Evolutionary conservation across 164 flowering plant species (phyloP).

Genomic region (Warburgia ugandensis): DNA sequence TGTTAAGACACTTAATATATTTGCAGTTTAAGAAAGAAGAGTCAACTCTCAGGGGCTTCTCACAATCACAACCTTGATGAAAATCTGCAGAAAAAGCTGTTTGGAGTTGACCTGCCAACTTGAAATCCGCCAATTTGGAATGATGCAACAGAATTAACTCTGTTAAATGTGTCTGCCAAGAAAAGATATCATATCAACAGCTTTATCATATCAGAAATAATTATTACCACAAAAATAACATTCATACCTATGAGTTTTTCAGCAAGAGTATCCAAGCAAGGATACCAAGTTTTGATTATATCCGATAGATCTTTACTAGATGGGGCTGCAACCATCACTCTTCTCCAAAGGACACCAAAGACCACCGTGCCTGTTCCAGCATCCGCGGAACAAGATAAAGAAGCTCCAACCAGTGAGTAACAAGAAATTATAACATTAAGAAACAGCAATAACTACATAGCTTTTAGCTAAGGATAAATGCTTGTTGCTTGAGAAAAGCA

Average conservation of each 20-base stretch:
- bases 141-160: constrained; percentile 23
- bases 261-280: constrained; percentile 43
- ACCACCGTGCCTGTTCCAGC: too few relatives aligned
- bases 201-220: not conserved
- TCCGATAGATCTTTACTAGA: constrained; percentile 41
- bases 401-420: too few relatives aligned
- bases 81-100: constrained; percentile 36
- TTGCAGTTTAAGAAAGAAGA: not conserved
- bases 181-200: not conserved
- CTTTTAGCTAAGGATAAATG: too few relatives aligned
- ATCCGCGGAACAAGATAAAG: too few relatives aligned
- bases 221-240: not conserved
- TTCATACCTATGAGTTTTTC: constrained; percentile 54
- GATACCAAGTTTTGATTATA: constrained; percentile 58
- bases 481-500: too few relatives aligned
- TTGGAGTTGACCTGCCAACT: constrained; percentile 18
- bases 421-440: too few relatives aligned
- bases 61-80: constrained; percentile 50
- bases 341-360: constrained; percentile 37
- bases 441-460: too few relatives aligned
- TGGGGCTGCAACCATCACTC: constrained; percentile 55
- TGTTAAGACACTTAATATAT: not conserved
- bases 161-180: constrained; percentile 57
- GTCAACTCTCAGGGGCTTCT: not conserved
- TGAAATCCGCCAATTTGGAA: constrained; percentile 27